Conservation (phyloP, 805 yeast genomes). For the Hanseniaspora thailandica region DNA sequence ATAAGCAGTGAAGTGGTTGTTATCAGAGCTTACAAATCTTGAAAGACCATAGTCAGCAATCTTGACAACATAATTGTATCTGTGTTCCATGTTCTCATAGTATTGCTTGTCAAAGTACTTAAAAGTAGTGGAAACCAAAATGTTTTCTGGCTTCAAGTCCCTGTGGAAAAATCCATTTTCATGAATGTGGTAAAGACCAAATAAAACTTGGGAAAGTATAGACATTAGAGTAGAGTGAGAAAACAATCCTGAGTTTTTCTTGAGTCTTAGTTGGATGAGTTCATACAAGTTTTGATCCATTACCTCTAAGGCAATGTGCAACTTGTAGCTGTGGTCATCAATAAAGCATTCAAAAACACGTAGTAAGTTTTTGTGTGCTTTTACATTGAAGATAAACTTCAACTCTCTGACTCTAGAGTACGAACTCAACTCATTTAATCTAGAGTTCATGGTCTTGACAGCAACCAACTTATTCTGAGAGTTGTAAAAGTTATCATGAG, state of each 20-base stretch:
- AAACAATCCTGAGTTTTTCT: slow-evolving; percentile 26
- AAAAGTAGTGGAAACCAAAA: slow-evolving; percentile 51
- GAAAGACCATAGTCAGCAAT: slow-evolving; percentile 75
- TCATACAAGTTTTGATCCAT: slow-evolving; percentile 75
- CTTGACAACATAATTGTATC: slow-evolving; percentile 48
- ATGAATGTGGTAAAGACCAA: slow-evolving; percentile 79
- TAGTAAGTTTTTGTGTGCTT: slow-evolving; percentile 60
- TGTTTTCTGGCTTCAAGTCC: slow-evolving; percentile 89
- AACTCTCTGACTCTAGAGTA: slow-evolving; percentile 54
- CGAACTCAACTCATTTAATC: slow-evolving; percentile 41
- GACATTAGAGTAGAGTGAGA: slow-evolving; percentile 51
- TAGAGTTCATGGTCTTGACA: slow-evolving; percentile 62
- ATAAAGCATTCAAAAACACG: slow-evolving; percentile 69
- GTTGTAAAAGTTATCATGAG: slow-evolving; percentile 27
- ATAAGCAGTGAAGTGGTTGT: slow-evolving; percentile 54
- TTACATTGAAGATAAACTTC: slow-evolving; percentile 51
- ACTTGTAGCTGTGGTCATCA: slow-evolving; percentile 45
- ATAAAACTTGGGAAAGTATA: slow-evolving; percentile 56
- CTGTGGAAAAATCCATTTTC: slow-evolving; percentile 52
- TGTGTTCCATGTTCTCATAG: slow-evolving; percentile 19
- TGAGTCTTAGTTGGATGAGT: slow-evolving; percentile 48
- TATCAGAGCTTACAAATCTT: slow-evolving; percentile 40
- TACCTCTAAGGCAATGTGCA: slow-evolving; percentile 80
- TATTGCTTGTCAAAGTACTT: slow-evolving; percentile 38
- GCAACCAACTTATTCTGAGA: slow-evolving; percentile 47